These are phyloP conservation scores for Colletotrichum orbiculare DNA, from an alignment of 2,329 filamentous ascomycete species.

Conservation along the genomic window DNA sequence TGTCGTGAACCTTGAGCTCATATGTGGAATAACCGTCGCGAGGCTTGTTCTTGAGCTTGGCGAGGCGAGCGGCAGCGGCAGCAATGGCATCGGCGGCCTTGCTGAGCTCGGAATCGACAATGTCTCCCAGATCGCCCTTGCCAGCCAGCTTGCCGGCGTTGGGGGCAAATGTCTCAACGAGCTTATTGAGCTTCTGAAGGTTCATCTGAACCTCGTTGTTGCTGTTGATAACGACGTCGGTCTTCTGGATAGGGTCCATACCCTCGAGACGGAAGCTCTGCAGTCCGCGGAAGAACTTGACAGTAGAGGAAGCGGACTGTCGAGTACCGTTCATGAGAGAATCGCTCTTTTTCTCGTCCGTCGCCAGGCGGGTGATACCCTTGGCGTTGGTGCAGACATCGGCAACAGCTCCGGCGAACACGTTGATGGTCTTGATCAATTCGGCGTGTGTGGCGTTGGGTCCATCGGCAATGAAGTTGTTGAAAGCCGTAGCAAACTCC, in stretches of 20 bases:
- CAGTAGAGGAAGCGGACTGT: slow-evolving; percentile 85
- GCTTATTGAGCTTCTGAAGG: slow-evolving; percentile 91
- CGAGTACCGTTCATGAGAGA: slow-evolving; percentile 85
- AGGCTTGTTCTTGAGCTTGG: slow-evolving; percentile 96
- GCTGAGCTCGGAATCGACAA: slow-evolving; percentile 90
- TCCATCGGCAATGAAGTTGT: slow-evolving; percentile 97
- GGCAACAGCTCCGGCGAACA: slow-evolving; percentile 89
- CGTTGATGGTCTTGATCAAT: slow-evolving; percentile 91
- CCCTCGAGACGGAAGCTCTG: slow-evolving; percentile 95
- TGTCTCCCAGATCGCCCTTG: slow-evolving; percentile 88
- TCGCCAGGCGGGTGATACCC: slow-evolving; percentile 90
- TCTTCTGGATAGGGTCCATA: slow-evolving; percentile 91
- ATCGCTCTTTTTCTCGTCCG: slow-evolving; percentile 94
- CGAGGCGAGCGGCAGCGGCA: slow-evolving; percentile 87
- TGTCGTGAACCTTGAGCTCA: slow-evolving; percentile 95
- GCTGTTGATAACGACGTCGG: slow-evolving; percentile 96
- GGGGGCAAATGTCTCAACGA: slow-evolving; percentile 91
- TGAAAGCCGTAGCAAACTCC: slow-evolving; percentile 98
- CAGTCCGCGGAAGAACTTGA: slow-evolving; percentile 93
- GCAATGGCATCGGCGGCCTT: slow-evolving; percentile 97
- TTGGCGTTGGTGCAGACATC: slow-evolving; percentile 98
- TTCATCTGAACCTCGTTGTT: slow-evolving; percentile 97
- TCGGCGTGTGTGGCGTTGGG: slow-evolving; percentile 90
- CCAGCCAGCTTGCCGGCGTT: slow-evolving; percentile 84
- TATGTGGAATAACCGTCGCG: slow-evolving; percentile 95